Base-by-base conservation (phyloP, 2,329 filamentous ascomycete species). In the Chlorencoelia australis region DNA sequence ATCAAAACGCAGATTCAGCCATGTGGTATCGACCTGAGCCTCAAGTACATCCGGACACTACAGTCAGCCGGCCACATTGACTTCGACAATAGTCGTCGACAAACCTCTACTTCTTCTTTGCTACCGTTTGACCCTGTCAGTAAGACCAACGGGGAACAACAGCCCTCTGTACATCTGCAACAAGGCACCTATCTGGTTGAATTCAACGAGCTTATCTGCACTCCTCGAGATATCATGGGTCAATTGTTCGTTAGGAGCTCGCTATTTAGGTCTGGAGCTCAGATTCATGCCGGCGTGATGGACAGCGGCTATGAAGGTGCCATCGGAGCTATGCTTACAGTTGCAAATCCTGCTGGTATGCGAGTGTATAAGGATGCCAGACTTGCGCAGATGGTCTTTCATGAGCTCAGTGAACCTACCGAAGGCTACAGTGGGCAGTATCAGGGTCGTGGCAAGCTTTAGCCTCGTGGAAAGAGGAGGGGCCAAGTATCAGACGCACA, bases 281-380 rank as follows among this genome's bases (percentile, higher is more conserved):
- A n/a, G 11, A 25, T 39, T 21, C 13, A 30, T 39, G 31, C 37
- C 11, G 37, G 37, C 14, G 37, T 39, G 7, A 13, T 39, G 8
- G 37, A 39, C 22, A 29, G 24, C 24, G 31, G 37, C 8, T 39
- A 39, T 30, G 19, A 34, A 14, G 37, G 37, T 16, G 37, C 22
- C 5, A 25, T 39, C 11, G 37, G 37, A 9, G 37, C 37, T 7
- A 11, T 39, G 37, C 14, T 39, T 11, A 15, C 27, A 19, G 27
- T 39, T 15, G 20, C 13, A 25, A 39, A 39, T 26, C 18, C 31
- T 2, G 7, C 15, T 26, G 31, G 37, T 10, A 10, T 39, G 18
- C 7, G 25, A 6, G 14, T 39, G 3, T 35, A 30, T 11, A 25
- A 35, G 16, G 25, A 35, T 26, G 31, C 31, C 5, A 39, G 27